These are phyloP conservation scores for Arachis monticola DNA, from an alignment of 331 rosid genomes.

Conservation along the genomic window DNA sequence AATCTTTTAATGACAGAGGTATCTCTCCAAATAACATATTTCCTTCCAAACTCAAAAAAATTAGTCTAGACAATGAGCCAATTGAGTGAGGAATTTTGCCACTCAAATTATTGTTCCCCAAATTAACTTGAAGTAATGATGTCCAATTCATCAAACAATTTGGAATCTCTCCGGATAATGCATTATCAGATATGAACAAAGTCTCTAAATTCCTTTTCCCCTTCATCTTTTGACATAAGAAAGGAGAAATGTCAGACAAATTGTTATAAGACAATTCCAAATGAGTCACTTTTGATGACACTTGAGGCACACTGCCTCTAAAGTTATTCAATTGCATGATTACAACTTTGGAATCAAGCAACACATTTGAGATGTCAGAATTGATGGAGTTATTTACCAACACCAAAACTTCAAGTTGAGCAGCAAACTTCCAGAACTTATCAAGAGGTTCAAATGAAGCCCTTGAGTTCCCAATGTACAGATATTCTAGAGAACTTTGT, in stretches of 20 bases:
- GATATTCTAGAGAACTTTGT: background rate
- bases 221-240: too few relatives aligned
- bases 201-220: too few relatives aligned
- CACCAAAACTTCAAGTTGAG: background rate
- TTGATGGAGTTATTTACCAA: background rate
- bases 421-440: conserved; percentile 1
- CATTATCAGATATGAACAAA: too few relatives aligned
- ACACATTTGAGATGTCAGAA: conserved; percentile 28
- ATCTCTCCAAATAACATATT: conserved; percentile 23
- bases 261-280: too few relatives aligned
- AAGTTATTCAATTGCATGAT: background rate
- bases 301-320: too few relatives aligned
- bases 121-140: background rate
- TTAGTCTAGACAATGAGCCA: background rate
- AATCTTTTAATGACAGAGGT: background rate
- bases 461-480: background rate
- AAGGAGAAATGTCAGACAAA: too few relatives aligned
- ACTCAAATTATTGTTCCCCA: conserved; percentile 12
- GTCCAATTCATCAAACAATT: background rate
- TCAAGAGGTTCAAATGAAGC: background rate
- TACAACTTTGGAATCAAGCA: too few relatives aligned
- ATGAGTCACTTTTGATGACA: too few relatives aligned
- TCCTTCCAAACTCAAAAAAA: background rate
- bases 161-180: too few relatives aligned
- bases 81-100: conserved; percentile 36